Evolutionary conservation across 164 flowering plant genomes (phyloP).

Genomic region (Stephania yunnanensis): DNA sequence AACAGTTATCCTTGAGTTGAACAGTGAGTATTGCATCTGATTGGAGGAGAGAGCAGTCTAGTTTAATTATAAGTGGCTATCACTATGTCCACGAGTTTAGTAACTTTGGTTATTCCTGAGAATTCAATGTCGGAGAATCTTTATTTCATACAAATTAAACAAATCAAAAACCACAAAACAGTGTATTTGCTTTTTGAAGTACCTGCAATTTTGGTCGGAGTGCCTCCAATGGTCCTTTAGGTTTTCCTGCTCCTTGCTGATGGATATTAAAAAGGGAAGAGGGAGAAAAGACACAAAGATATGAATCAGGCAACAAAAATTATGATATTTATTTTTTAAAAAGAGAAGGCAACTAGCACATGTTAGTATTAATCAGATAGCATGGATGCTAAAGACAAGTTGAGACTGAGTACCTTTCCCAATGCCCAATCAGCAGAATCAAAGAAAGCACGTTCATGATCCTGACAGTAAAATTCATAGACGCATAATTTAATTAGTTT

Average conservation of each 20-base stretch:
- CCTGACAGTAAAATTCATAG: slow-evolving; percentile 34
- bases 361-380: background rate
- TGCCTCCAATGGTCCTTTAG: slow-evolving; percentile 95
- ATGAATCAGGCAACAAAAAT: slow-evolving; percentile 7
- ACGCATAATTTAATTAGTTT: background rate
- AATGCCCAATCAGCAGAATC: slow-evolving; percentile 99
- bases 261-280: background rate
- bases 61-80: no score
- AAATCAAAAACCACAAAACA: background rate
- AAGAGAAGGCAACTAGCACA: background rate
- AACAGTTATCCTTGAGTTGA: no score
- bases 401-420: slow-evolving; percentile 57
- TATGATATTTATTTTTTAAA: background rate
- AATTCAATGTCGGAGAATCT: background rate
- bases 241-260: slow-evolving; percentile 81
- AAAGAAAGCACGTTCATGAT: slow-evolving; percentile 95
- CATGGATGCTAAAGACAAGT: background rate
- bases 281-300: slow-evolving; percentile 1
- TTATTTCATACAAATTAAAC: background rate
- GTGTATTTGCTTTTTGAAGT: background rate
- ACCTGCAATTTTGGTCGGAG: slow-evolving; percentile 94
- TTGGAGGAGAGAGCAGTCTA: no score
- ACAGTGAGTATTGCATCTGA: no score
- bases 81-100: no score
- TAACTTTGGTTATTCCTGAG: background rate